Evolutionary conservation across 345 rosid species (phyloP), one percentile per base, ranked within the genome.

Genomic region (Salix koriyanagi): DNA sequence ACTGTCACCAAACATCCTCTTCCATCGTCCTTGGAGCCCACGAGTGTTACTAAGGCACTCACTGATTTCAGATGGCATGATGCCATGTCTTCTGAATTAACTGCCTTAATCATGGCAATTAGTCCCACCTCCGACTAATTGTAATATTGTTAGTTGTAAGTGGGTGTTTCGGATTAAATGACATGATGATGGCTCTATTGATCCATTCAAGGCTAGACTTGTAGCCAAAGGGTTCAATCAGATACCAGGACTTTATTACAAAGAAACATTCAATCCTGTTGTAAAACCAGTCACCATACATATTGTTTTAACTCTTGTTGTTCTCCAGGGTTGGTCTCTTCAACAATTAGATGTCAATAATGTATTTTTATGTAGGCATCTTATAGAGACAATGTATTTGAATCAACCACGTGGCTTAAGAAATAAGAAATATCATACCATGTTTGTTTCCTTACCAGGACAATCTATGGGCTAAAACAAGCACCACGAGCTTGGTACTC

Each of bases 381-480:
- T 56, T 23, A 19, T 25, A 0, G 0, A n/a, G 7, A 21, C n/a
- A 1, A 4, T n/a, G 0, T 56, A 21, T 21, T 21, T 56, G 0
- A 8, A 21, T 0, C 5, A 56, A 3, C 5, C 0, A 0, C 0
- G 1, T 56, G 1, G 26, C n/a, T 56, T 56, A 0, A 12, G 21
- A 0, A 54, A 8, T 19, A 5, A 0, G 0, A 4, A 54, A 7
- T 7, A 52, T 18, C 1, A 18, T 0, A 52, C 19, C 9, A 16
- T 19, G 19, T 52, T 7, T 52, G 58, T 0, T 52, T 0, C 2
- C 58, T 52, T 19, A 6, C 23, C 2, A 52, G 7, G 9, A 0
- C 1, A 52, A 19, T 19, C 6, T 52, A 52, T 4, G 0, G 4
- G 0, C 23, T 52, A 6, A 52, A 52, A 52, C 4, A 52, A 52